Conservation (phyloP, 1,284 basidiomycete species). For the Ustilago vetiveriae region DNA sequence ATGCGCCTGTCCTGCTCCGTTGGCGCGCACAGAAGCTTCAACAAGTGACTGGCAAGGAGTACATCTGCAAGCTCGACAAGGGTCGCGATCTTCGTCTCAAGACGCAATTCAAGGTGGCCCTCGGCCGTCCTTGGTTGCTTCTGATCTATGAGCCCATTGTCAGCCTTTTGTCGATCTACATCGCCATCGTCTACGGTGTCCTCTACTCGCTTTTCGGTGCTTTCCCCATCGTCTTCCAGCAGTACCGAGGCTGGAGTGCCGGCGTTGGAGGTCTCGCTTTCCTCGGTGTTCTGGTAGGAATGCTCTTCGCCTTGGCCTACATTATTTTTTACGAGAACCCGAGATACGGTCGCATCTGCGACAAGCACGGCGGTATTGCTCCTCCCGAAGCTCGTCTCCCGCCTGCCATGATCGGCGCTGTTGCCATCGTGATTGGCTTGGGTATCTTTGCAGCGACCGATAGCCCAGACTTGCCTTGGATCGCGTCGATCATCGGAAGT, state of each 20-base stretch:
- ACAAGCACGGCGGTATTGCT: slow-evolving; percentile 54
- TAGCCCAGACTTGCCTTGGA: slow-evolving; percentile 65
- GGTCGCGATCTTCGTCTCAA: slow-evolving; percentile 50
- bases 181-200: slow-evolving; percentile 77
- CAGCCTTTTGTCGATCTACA: slow-evolving; percentile 76
- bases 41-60: slow-evolving; percentile 57
- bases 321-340: slow-evolving; percentile 60
- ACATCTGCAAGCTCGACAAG: slow-evolving; percentile 59
- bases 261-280: slow-evolving; percentile 66
- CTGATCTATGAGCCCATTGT: slow-evolving; percentile 81
- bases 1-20: slow-evolving; percentile 60
- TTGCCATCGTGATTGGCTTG: slow-evolving; percentile 68
- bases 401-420: slow-evolving; percentile 62
- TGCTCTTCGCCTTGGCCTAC: slow-evolving; percentile 52
- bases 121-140: slow-evolving; percentile 62
- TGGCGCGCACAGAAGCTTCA: slow-evolving; percentile 51
- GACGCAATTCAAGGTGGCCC: slow-evolving; percentile 52
- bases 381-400: slow-evolving; percentile 60
- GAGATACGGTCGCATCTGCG: slow-evolving; percentile 42
- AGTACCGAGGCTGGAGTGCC: slow-evolving; percentile 53
- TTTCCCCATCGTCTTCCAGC: slow-evolving; percentile 66
- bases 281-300: slow-evolving; percentile 65
- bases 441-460: slow-evolving; percentile 66
- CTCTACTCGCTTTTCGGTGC: slow-evolving; percentile 61
- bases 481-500: slow-evolving; percentile 51